Percentiles rank a stretch among this genome's conserved stretches.
Conservation (phyloP, 805 yeast species). For the Pichia occidentalis region DNA sequence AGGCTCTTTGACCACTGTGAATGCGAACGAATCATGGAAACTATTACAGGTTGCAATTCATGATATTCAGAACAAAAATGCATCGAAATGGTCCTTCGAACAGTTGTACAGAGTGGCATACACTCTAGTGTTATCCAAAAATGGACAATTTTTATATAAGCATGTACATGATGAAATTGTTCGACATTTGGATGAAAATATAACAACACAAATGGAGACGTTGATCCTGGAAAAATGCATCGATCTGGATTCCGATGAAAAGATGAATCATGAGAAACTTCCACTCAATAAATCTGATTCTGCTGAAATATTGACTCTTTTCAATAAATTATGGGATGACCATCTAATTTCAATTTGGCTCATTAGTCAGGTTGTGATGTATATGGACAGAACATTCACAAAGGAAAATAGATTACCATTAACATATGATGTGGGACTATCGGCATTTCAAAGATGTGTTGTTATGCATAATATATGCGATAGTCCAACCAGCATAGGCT, state of each 20-base stretch:
- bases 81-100: conserved; percentile 72
- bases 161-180: conserved; percentile 46
- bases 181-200: conserved; percentile 36
- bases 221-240: conserved; percentile 18
- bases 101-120: conserved; percentile 76
- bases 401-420: conserved; percentile 56
- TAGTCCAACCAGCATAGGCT: conserved; percentile 41
- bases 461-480: conserved; percentile 37
- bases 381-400: conserved; percentile 78
- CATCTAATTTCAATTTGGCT: conserved; percentile 68
- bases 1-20: conserved; percentile 33
- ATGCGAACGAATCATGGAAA: conserved; percentile 63
- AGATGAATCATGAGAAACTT: conserved; percentile 10
- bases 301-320: conserved; percentile 26
- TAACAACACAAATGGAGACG: conserved; percentile 15
- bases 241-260: conserved; percentile 28
- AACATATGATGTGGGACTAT: conserved; percentile 68
- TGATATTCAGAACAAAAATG: conserved; percentile 67
- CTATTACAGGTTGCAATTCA: conserved; percentile 58
- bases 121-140: conserved; percentile 62
- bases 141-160: conserved; percentile 59
- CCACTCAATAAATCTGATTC: conserved; percentile 7
- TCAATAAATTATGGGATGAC: conserved; percentile 56
- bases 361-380: conserved; percentile 80
- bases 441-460: conserved; percentile 55